phyloP scores from a whole-genome alignment of 106 monocot genomes.

The Iris macrosiphon region DNA sequence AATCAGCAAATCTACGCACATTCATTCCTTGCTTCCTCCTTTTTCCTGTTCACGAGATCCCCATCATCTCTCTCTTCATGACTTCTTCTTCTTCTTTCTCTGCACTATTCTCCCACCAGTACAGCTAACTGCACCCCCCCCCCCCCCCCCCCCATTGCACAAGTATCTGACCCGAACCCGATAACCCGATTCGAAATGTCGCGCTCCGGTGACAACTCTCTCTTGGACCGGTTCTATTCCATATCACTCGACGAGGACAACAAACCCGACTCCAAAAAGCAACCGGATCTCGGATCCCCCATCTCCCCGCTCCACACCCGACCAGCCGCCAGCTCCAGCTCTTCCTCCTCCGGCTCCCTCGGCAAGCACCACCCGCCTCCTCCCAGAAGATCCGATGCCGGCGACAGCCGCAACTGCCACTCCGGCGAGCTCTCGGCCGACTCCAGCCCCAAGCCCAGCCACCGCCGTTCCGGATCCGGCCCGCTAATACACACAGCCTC shows the following conservation, averaged over 20 bases:
- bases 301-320: conserved; percentile 38
- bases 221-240: conserved; percentile 21
- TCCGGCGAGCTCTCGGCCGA: conserved; percentile 15
- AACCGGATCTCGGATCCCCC: conserved; percentile 47
- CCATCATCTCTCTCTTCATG: conserved; percentile 8
- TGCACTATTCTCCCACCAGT: not conserved
- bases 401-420: not conserved
- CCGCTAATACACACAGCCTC: conserved; percentile 15
- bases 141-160: not conserved
- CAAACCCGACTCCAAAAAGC: conserved; percentile 61
- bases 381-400: conserved; percentile 7
- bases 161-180: conserved; percentile 5
- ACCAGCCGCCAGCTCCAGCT: conserved; percentile 8
- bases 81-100: conserved; percentile 1
- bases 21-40: conserved; percentile 53
- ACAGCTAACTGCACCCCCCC: not conserved
- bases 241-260: conserved; percentile 24
- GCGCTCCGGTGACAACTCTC: conserved; percentile 4
- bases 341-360: conserved; percentile 11
- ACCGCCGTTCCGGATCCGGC: conserved; percentile 33
- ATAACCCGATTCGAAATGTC: conserved; percentile 17
- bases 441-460: conserved; percentile 10
- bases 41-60: conserved; percentile 43
- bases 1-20: conserved; percentile 10
- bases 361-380: not conserved